These are phyloP conservation scores for Bruguiera parviflora DNA, from an alignment of 345 rosid species.

Conservation along the genomic window DNA sequence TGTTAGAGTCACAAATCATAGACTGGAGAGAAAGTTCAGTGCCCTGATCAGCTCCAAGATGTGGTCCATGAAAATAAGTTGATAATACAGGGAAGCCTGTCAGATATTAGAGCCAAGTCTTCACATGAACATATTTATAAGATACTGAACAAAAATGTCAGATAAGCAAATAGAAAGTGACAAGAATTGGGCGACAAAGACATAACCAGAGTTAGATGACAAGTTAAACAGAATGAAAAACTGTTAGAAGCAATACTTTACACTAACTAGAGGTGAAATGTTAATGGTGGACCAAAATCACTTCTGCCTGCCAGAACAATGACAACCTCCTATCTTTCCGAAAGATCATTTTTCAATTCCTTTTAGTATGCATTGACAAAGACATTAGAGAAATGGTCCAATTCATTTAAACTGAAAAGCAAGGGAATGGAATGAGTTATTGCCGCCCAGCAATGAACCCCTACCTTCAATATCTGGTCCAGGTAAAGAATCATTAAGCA, in stretches of 20 bases:
- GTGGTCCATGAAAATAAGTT: constrained; percentile 22
- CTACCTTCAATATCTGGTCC: constrained; percentile 35
- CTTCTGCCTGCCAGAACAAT: no score
- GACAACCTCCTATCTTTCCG: no score
- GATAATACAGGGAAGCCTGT: constrained; percentile 35
- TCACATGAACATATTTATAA: neutral
- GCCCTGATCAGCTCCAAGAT: constrained; percentile 28
- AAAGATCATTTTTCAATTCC: no score
- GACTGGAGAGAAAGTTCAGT: constrained; percentile 30
- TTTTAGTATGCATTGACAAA: no score
- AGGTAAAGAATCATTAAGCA: constrained; percentile 28
- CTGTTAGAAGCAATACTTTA: no score
- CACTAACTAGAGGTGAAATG: no score
- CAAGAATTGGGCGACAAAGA: neutral
- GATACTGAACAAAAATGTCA: neutral
- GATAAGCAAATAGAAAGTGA: neutral
- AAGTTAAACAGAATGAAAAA: no score
- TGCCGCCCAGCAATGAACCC: constrained; percentile 2
- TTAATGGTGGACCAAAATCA: no score
- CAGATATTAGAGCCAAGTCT: constrained; percentile 12
- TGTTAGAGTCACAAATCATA: constrained; percentile 21
- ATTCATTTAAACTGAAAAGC: no score
- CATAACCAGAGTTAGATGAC: no score
- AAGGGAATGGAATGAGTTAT: constrained; percentile 1
- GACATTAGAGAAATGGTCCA: no score